Evolutionary conservation across 2,329 filamentous ascomycete species (phyloP).

Genomic region (Aspergillus ochraceoroseus): DNA sequence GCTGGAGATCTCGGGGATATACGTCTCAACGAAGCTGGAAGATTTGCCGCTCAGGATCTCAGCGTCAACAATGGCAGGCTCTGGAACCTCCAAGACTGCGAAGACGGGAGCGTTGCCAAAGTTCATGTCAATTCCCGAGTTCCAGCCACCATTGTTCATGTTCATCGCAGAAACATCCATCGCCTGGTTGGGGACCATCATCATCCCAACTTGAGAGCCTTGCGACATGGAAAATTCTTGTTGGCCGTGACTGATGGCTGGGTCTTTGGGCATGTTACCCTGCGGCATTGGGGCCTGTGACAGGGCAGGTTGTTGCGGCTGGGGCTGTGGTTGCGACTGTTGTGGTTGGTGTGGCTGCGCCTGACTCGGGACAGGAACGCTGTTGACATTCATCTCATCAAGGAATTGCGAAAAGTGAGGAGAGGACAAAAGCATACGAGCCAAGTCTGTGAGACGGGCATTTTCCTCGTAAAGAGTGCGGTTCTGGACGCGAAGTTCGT

Average conservation of each 20-base stretch:
- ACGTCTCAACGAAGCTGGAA: slow-evolving; percentile 49
- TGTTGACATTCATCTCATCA: slow-evolving; percentile 62
- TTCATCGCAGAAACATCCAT: slow-evolving; percentile 70
- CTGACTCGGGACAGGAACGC: slow-evolving; percentile 40
- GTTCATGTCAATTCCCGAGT: slow-evolving; percentile 45
- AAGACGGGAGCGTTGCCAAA: slow-evolving; percentile 51
- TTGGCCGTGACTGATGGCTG: slow-evolving; percentile 55
- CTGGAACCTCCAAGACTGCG: slow-evolving; percentile 65
- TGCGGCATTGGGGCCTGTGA: slow-evolving; percentile 40
- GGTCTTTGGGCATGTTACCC: slow-evolving; percentile 59
- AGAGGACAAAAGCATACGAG: slow-evolving; percentile 75
- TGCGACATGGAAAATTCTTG: slow-evolving; percentile 58
- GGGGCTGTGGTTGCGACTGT: slow-evolving; percentile 38
- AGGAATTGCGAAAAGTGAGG: slow-evolving; percentile 79
- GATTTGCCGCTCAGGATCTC: slow-evolving; percentile 67
- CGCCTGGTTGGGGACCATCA: slow-evolving; percentile 73
- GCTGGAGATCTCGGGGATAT: slow-evolving; percentile 35
- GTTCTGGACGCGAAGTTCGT: slow-evolving; percentile 76
- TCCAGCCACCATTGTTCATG: slow-evolving; percentile 47
- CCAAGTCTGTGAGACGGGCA: slow-evolving; percentile 69
- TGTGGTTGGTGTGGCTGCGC: slow-evolving; percentile 39
- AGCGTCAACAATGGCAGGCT: slow-evolving; percentile 58
- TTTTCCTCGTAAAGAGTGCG: slow-evolving; percentile 78
- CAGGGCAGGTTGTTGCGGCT: slow-evolving; percentile 35
- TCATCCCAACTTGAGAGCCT: slow-evolving; percentile 63